These are phyloP conservation scores for Suhomyces maxii DNA, from an alignment of 1,139 yeast genomes.

Conservation along the genomic window DNA sequence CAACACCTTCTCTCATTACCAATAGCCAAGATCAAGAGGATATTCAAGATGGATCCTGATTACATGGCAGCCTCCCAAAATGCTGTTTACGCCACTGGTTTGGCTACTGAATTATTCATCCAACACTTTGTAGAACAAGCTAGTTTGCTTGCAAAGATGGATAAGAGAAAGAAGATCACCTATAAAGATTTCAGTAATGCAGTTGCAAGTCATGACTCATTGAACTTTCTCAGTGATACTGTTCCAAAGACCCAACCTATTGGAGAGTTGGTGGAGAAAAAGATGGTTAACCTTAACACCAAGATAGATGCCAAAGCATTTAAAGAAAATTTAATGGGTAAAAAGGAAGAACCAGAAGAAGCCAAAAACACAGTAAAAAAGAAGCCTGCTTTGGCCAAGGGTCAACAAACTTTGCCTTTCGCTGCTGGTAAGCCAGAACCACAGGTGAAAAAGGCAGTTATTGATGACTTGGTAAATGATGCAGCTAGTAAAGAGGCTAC, in stretches of 20 bases:
- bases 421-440: slow-evolving; percentile 14
- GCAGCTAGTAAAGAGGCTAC: slow-evolving; percentile 12
- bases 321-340: slow-evolving; percentile 5
- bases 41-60: slow-evolving; percentile 85
- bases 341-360: slow-evolving; percentile 9
- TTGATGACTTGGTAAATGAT: slow-evolving; percentile 33
- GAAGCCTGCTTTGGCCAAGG: slow-evolving; percentile 29
- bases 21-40: slow-evolving; percentile 75
- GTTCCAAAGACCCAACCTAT: slow-evolving; percentile 64
- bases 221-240: slow-evolving; percentile 67
- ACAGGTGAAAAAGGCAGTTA: slow-evolving; percentile 35
- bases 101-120: slow-evolving; percentile 84
- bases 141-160: slow-evolving; percentile 63
- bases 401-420: slow-evolving; percentile 37
- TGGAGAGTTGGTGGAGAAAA: slow-evolving; percentile 49
- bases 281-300: slow-evolving; percentile 37
- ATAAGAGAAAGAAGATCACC: slow-evolving; percentile 66
- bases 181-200: slow-evolving; percentile 79
- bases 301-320: slow-evolving; percentile 7
- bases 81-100: slow-evolving; percentile 81
- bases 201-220: slow-evolving; percentile 63
- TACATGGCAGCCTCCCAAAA: slow-evolving; percentile 72
- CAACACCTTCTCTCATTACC: slow-evolving; percentile 52
- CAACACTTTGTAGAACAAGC: slow-evolving; percentile 84
- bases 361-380: slow-evolving; percentile 11